These are phyloP conservation scores for Paramecium biaurelia DNA, from an alignment of 73 alveolate genomes.

Conservation along the genomic window DNA sequence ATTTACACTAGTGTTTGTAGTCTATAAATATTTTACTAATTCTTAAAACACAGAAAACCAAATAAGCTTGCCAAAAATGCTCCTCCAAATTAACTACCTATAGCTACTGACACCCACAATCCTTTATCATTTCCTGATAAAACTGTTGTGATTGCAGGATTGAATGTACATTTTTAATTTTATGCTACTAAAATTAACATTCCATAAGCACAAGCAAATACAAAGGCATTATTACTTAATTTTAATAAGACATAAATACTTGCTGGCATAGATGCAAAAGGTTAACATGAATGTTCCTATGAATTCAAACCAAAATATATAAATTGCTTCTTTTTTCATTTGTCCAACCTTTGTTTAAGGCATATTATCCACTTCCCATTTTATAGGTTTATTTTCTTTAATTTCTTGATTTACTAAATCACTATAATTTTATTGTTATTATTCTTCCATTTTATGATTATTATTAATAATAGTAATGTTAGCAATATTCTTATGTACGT, in stretches of 20 bases:
- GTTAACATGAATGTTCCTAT: constrained; percentile 43
- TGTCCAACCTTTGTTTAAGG: constrained; percentile 15
- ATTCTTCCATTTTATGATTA: not conserved
- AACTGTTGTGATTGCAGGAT: constrained; percentile 27
- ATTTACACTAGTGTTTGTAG: not conserved
- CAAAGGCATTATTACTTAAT: not conserved
- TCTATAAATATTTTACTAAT: constrained; percentile 2
- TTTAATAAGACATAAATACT: not conserved
- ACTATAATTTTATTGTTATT: not conserved
- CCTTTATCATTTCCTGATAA: constrained; percentile 13
- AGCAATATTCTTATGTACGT: constrained; percentile 6
- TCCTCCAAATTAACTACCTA: constrained; percentile 29
- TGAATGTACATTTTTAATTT: constrained; percentile 35
- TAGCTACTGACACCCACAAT: constrained; percentile 33
- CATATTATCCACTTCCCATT: not conserved
- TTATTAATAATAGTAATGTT: not conserved
- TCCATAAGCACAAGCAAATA: constrained; percentile 4
- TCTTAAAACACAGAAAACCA: constrained; percentile 8
- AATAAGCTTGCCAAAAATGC: constrained; percentile 28
- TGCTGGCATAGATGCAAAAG: constrained; percentile 8
- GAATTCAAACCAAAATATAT: constrained; percentile 49
- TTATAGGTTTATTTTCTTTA: not conserved
- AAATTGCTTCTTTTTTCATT: constrained; percentile 9
- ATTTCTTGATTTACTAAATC: not conserved
- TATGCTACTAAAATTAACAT: not conserved